Evolutionary conservation across 768 basidiomycete species (phyloP).

Genomic region (Tylopilus rubrobrunneus): DNA sequence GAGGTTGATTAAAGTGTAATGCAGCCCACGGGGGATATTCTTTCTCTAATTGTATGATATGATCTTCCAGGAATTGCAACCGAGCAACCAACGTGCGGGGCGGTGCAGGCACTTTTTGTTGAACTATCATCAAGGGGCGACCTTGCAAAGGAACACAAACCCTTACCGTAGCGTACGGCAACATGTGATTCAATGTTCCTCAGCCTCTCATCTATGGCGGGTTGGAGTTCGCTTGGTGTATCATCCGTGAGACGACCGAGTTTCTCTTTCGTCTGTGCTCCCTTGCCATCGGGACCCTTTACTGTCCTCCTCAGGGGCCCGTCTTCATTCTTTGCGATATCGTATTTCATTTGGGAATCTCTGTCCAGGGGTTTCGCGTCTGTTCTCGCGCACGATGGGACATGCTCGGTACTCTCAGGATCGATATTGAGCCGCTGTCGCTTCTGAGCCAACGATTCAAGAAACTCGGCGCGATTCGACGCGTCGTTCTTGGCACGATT

Average conservation of each 20-base stretch:
- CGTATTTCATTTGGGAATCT: constrained; percentile 80
- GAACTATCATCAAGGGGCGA: constrained; percentile 3
- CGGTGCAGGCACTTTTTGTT: constrained; percentile 58
- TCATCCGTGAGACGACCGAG: constrained; percentile 21
- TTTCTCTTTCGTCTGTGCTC: constrained; percentile 7
- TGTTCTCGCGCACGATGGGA: constrained; percentile 65
- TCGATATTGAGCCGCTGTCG: constrained; percentile 40
- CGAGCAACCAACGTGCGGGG: constrained; percentile 63
- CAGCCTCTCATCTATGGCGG: constrained; percentile 62
- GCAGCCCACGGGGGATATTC: constrained; percentile 88
- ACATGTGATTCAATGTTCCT: constrained; percentile 68
- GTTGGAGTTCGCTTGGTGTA: constrained; percentile 43
- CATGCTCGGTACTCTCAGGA: constrained; percentile 29
- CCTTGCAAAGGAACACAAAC: neutral
- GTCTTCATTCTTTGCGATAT: constrained; percentile 81
- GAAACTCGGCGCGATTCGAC: constrained; percentile 75
- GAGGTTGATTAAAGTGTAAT: constrained; percentile 83
- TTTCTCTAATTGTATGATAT: constrained; percentile 70
- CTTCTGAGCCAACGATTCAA: constrained; percentile 56
- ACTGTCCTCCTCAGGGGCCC: constrained; percentile 67
- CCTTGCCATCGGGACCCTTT: constrained; percentile 27
- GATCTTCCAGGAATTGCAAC: constrained; percentile 70
- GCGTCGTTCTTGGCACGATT: constrained; percentile 70
- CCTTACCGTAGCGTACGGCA: constrained; percentile 68
- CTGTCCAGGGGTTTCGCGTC: constrained; percentile 70